phyloP scores from a whole-genome alignment of 1,284 basidiomycete genomes.

The Cutaneotrichosporon cavernicola region DNA sequence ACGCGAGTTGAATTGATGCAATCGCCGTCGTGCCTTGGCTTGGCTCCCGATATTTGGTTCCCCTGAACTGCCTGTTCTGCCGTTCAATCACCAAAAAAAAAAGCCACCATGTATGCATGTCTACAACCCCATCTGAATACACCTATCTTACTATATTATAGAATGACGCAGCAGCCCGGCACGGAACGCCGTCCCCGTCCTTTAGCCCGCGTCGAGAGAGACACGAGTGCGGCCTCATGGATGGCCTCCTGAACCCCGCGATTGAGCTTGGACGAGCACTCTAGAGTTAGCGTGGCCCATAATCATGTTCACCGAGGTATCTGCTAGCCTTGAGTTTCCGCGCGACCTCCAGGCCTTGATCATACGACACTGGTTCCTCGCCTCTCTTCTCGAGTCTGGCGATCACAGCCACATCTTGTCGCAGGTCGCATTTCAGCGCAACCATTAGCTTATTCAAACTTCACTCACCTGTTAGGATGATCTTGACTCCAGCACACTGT shows the following conservation, averaged over 20 bases:
- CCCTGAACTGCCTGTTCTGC: not conserved
- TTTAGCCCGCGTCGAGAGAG: constrained; percentile 56
- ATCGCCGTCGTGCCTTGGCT: too few relatives aligned
- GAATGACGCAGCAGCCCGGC: constrained; percentile 7
- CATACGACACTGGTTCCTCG: constrained; percentile 74
- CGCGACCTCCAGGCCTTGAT: constrained; percentile 82
- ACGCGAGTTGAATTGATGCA: too few relatives aligned
- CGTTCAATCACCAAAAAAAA: not conserved
- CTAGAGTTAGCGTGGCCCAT: constrained; percentile 53
- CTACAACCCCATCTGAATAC: not conserved
- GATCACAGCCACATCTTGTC: constrained; percentile 69
- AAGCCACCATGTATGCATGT: not conserved
- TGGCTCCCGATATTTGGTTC: too few relatives aligned
- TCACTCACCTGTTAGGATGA: constrained; percentile 79
- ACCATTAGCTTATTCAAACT: not conserved
- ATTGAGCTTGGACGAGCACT: constrained; percentile 95
- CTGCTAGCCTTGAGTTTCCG: constrained; percentile 85
- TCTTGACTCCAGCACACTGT: constrained; percentile 89
- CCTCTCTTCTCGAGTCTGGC: constrained; percentile 61
- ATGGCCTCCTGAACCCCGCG: constrained; percentile 90
- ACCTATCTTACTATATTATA: not conserved
- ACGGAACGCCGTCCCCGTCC: not conserved
- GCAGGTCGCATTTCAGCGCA: constrained; percentile 93
- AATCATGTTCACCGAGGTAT: constrained; percentile 67
- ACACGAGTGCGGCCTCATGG: constrained; percentile 80